These are phyloP conservation scores for Sporothrix brunneoviolacea DNA, from an alignment of 2,329 filamentous ascomycete species.

Conservation along the genomic window DNA sequence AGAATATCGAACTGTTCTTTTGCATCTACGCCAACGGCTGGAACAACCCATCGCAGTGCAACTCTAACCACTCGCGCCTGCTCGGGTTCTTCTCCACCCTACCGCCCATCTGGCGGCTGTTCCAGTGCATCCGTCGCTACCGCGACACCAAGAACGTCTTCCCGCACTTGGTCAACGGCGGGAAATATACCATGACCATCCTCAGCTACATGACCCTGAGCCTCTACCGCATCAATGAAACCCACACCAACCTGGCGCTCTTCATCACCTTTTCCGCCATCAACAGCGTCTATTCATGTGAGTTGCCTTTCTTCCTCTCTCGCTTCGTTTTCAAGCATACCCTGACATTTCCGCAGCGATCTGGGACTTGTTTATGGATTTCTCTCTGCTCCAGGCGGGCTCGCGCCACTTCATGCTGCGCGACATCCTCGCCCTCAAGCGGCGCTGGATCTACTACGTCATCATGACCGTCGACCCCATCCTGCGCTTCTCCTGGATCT, in stretches of 20 bases:
- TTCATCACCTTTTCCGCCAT: conserved; percentile 77
- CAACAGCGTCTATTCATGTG: conserved; percentile 76
- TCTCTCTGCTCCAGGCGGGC: conserved; percentile 76
- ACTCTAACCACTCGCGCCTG: conserved; percentile 74
- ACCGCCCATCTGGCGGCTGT: conserved; percentile 80
- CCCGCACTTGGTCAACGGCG: conserved; percentile 86
- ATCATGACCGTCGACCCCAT: conserved; percentile 80
- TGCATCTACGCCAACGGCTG: conserved; percentile 82
- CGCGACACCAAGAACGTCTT: conserved; percentile 79
- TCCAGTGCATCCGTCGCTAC: conserved; percentile 89
- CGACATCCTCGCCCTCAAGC: conserved; percentile 72
- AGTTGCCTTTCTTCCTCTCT: conserved; percentile 26
- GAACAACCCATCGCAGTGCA: conserved; percentile 68
- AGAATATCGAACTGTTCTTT: conserved; percentile 91
- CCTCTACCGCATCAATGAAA: conserved; percentile 69
- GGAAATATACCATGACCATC: conserved; percentile 85
- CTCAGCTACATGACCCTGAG: conserved; percentile 70
- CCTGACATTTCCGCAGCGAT: conserved; percentile 43
- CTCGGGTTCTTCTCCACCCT: conserved; percentile 80
- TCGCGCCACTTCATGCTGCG: conserved; percentile 63
- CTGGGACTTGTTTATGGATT: conserved; percentile 97
- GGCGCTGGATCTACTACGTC: conserved; percentile 73
- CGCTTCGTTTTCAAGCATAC: too few species aligned
- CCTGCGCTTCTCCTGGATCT: conserved; percentile 88
- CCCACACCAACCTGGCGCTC: conserved; percentile 50